These are phyloP conservation scores for Tuber borchii DNA, from an alignment of 495 filamentous ascomycete species.

Conservation along the genomic window DNA sequence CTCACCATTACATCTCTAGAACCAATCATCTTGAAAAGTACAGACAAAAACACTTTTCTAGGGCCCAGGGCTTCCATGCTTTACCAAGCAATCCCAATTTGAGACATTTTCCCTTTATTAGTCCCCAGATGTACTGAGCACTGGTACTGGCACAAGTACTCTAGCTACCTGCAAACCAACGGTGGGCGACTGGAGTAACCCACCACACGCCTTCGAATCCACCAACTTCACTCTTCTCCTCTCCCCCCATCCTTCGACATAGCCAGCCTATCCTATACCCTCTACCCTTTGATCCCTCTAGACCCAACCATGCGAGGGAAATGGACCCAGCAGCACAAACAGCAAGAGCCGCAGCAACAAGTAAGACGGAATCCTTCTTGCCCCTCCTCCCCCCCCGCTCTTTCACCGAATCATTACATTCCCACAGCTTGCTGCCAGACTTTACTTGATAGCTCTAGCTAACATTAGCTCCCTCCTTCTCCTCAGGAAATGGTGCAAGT, in stretches of 20 bases:
- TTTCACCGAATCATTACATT: background rate
- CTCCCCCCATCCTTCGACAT: background rate
- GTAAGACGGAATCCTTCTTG: constrained; percentile 23
- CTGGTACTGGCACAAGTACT: background rate
- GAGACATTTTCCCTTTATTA: background rate
- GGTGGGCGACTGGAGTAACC: background rate
- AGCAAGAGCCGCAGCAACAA: constrained; percentile 33
- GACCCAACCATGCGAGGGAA: constrained; percentile 27
- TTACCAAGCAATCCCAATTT: background rate
- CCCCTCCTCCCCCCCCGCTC: constrained; percentile 5
- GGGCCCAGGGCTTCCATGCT: background rate
- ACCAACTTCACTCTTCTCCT: background rate
- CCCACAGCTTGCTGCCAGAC: background rate
- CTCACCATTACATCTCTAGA: background rate
- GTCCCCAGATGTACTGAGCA: background rate
- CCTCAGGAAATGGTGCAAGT: constrained; percentile 97
- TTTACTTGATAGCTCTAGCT: background rate
- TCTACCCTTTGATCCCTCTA: background rate
- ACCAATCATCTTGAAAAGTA: background rate
- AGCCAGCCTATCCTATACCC: background rate
- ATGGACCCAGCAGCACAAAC: constrained; percentile 32
- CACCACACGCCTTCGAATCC: background rate
- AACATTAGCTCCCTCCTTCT: constrained; percentile 10
- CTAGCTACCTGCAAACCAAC: background rate
- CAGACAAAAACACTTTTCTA: background rate